Conservation (phyloP, 2,329 filamentous ascomycete species). For the Aureobasidium melanogenum region DNA sequence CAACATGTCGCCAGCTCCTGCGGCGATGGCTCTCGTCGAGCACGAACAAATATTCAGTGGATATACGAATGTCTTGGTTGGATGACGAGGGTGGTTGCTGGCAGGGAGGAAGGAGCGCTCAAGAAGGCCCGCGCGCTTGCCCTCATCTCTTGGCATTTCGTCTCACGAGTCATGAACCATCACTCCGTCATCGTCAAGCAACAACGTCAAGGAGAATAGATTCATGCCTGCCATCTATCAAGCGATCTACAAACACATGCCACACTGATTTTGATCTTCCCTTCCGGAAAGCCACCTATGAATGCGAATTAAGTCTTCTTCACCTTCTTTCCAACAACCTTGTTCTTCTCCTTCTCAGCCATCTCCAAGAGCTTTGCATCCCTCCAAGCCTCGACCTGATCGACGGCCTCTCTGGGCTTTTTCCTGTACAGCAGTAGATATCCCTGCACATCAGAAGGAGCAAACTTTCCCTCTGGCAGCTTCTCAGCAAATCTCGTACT, state of each 20-base stretch:
- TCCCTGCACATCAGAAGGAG: constrained; percentile 45
- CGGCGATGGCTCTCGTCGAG: not conserved
- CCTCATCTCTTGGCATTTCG: not conserved
- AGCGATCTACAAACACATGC: not conserved
- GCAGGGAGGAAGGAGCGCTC: not conserved
- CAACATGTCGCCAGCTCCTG: not conserved
- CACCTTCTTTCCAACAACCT: not conserved
- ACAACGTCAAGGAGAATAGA: not conserved
- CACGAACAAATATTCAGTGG: not conserved
- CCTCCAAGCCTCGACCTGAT: constrained; percentile 33
- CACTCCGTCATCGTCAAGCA: not conserved
- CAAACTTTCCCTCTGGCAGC: constrained; percentile 40
- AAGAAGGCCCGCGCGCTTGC: not conserved
- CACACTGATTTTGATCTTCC: not conserved
- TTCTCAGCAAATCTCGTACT: constrained; percentile 35
- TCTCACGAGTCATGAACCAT: not conserved
- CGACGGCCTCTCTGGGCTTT: constrained; percentile 37
- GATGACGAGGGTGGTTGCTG: too few species aligned
- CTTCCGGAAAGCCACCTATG: not conserved
- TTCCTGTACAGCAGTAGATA: constrained; percentile 44
- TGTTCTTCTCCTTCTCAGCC: not conserved
- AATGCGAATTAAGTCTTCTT: not conserved
- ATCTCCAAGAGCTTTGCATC: not conserved
- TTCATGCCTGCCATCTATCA: not conserved
- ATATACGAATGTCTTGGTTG: too few species aligned